Percentiles rank a stretch among this genome's conserved stretches.
Conservation (phyloP, 768 basidiomycete genomes). For the Polyporus arcularius region DNA sequence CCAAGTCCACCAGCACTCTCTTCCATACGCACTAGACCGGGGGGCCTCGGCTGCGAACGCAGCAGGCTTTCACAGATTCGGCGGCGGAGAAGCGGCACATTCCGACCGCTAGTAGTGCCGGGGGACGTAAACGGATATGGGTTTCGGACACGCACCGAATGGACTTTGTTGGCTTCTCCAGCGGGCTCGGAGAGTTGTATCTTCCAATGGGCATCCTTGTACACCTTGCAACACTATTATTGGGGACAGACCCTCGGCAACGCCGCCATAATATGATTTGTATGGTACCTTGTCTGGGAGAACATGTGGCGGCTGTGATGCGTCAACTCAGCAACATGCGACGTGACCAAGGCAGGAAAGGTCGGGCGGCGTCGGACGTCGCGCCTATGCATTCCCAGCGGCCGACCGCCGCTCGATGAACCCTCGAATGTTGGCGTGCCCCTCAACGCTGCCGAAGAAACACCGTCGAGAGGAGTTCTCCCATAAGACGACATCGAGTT, state of each 20-base stretch:
- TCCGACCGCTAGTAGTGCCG: conserved; percentile 15
- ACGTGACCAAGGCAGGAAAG: conserved; percentile 2
- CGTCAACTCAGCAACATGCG: conserved; percentile 6
- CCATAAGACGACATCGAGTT: conserved; percentile 83
- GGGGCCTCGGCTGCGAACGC: conserved; percentile 6
- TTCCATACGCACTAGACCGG: conserved; percentile 12
- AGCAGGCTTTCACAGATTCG: conserved; percentile 14
- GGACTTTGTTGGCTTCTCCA: conserved; percentile 11
- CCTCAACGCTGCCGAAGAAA: conserved; percentile 82
- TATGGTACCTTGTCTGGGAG: neutral
- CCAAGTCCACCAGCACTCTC: conserved; percentile 8
- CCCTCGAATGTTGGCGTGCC: conserved; percentile 74
- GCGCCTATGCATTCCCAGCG: conserved; percentile 26
- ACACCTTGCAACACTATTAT: conserved; percentile 5
- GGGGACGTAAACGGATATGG: conserved; percentile 16
- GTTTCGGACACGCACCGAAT: conserved; percentile 18
- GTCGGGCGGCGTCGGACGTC: neutral
- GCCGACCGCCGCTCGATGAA: conserved; percentile 70
- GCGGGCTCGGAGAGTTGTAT: conserved; percentile 11
- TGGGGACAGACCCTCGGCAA: neutral
- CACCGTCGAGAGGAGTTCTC: conserved; percentile 71
- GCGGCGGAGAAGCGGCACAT: conserved; percentile 17
- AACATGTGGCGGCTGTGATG: conserved; percentile 16
- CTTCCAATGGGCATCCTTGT: neutral
- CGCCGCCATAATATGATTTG: conserved; percentile 5